phyloP scores from a whole-genome alignment of 805 yeast species.

The Starmera quercuum region DNA sequence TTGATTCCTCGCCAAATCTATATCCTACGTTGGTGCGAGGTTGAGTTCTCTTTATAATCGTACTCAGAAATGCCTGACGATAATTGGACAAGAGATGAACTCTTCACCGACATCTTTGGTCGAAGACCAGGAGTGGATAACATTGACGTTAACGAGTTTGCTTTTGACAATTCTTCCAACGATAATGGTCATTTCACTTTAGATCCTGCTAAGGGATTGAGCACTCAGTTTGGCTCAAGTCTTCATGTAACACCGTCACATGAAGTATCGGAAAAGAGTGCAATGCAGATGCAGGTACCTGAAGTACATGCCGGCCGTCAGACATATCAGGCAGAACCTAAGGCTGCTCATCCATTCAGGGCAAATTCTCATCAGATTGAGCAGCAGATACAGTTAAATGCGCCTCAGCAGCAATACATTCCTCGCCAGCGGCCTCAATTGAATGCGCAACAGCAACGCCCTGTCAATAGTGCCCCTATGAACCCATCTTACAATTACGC shows the following conservation, averaged over 20 bases:
- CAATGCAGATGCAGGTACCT: no score
- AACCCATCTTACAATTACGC: no score
- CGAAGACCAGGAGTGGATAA: slow-evolving; percentile 13
- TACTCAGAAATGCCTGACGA: slow-evolving; percentile 1
- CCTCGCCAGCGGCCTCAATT: slow-evolving; percentile 1
- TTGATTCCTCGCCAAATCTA: no score
- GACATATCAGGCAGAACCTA: neutral
- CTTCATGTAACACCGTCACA: neutral
- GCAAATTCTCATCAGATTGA: neutral
- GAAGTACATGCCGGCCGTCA: neutral
- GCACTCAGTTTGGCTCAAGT: neutral
- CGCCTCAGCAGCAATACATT: slow-evolving; percentile 3
- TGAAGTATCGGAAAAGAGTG: no score
- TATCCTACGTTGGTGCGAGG: no score
- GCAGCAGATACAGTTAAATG: neutral
- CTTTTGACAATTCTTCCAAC: neutral
- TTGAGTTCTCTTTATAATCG: no score
- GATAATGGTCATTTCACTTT: slow-evolving; percentile 1
- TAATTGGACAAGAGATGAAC: slow-evolving; percentile 18
- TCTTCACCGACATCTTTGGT: slow-evolving; percentile 24
- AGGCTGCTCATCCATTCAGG: neutral
- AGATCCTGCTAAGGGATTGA: slow-evolving; percentile 2
- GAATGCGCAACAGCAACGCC: no score
- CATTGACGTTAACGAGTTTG: neutral
- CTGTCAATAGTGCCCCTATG: no score